phyloP scores from a whole-genome alignment of 805 yeast genomes.

The Candida nanaspora region DNA sequence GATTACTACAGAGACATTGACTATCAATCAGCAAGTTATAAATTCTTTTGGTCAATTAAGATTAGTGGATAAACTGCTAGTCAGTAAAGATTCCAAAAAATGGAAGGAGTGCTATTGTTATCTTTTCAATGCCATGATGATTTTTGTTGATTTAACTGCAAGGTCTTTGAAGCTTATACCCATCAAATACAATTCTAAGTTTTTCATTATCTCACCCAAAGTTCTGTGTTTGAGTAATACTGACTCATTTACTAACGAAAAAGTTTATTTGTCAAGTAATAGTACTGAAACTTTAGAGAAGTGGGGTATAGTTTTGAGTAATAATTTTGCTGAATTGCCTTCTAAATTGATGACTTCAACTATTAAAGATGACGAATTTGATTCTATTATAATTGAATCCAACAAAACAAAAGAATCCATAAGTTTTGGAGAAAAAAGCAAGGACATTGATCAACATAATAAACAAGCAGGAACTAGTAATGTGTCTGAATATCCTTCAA shows the following conservation, averaged over 20 bases:
- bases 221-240: not conserved
- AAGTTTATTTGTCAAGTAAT: not conserved
- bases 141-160: conserved; percentile 8
- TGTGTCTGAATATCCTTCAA: not conserved
- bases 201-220: not conserved
- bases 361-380: conserved; percentile 17
- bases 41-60: conserved; percentile 23
- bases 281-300: conserved; percentile 13
- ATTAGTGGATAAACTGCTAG: conserved; percentile 19
- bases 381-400: conserved; percentile 2
- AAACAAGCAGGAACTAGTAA: conserved; percentile 1
- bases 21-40: conserved; percentile 9
- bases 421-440: not conserved
- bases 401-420: not conserved
- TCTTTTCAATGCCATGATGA: conserved; percentile 18
- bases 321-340: conserved; percentile 16
- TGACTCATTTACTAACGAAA: not conserved
- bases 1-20: conserved; percentile 2
- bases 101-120: conserved; percentile 18
- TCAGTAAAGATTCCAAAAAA: not conserved
- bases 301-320: conserved; percentile 24
- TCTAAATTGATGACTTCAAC: conserved; percentile 19
- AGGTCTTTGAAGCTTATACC: not conserved
- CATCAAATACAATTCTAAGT: conserved; percentile 5
- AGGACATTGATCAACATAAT: not conserved